phyloP scores from a whole-genome alignment of 148 eudicot genomes.

The Fagopyrum tataricum region DNA sequence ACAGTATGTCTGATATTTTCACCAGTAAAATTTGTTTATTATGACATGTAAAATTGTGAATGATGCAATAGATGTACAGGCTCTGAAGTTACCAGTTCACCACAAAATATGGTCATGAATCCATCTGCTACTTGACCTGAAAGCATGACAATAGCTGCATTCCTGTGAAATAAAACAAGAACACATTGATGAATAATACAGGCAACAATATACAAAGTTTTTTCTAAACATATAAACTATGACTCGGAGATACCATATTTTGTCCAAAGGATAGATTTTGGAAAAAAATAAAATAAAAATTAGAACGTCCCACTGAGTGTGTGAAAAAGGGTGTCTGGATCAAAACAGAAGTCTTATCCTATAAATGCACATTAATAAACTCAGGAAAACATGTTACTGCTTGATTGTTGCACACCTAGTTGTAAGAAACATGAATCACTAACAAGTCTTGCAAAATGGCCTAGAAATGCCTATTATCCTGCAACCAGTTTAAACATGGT shows the following conservation, averaged over 20 bases:
- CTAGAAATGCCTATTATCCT: background rate
- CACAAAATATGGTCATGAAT: constrained; percentile 67
- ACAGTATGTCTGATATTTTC: background rate
- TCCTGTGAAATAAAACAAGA: constrained; percentile 29
- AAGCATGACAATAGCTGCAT: constrained; percentile 86
- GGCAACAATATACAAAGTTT: constrained; percentile 11
- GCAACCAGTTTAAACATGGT: background rate
- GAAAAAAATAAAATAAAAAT: too few relatives aligned
- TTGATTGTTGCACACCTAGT: background rate
- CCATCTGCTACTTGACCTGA: constrained; percentile 94
- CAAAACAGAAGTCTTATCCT: background rate
- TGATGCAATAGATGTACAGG: background rate
- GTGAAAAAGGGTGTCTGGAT: background rate
- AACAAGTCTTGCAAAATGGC: background rate
- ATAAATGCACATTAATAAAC: background rate
- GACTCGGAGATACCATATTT: background rate
- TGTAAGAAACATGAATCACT: background rate
- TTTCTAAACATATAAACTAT: background rate
- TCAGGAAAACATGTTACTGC: background rate
- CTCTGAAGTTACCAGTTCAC: constrained; percentile 68
- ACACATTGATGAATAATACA: constrained; percentile 4
- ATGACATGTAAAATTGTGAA: background rate
- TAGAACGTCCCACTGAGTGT: background rate
- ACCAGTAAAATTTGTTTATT: background rate
- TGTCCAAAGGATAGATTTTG: background rate